Evolutionary conservation across 2,329 filamentous ascomycete genomes (phyloP).

Genomic region (Dactylellina cionopaga): DNA sequence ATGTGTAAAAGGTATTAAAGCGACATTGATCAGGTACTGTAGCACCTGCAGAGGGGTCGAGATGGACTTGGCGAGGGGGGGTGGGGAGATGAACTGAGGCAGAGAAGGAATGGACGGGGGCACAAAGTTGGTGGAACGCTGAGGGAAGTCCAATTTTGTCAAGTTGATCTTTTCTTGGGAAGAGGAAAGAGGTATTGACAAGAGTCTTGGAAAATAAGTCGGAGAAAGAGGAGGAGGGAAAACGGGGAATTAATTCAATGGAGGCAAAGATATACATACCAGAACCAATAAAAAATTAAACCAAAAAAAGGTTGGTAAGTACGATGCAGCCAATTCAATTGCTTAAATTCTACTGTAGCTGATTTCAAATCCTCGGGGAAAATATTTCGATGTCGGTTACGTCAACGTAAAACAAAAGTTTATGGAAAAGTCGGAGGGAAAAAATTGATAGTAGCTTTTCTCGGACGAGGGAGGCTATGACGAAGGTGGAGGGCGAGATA

Average conservation of each 20-base stretch:
- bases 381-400: slow-evolving; percentile 1
- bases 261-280: slow-evolving; percentile 34
- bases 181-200: slow-evolving; percentile 18
- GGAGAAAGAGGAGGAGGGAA: no score
- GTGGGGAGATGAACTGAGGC: slow-evolving; percentile 21
- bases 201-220: slow-evolving; percentile 7
- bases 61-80: slow-evolving; percentile 51
- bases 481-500: slow-evolving; percentile 41
- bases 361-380: no score
- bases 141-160: slow-evolving; percentile 7
- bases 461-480: slow-evolving; percentile 15
- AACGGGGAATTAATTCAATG: slow-evolving; percentile 18
- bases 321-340: neutral
- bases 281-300: no score
- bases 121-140: slow-evolving; percentile 49
- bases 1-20: slow-evolving; percentile 49
- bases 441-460: neutral
- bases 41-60: slow-evolving; percentile 40
- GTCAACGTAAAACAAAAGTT: slow-evolving; percentile 19
- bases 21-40: slow-evolving; percentile 37
- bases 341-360: neutral
- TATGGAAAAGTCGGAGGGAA: neutral
- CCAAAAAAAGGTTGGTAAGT: no score
- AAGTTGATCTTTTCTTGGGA: slow-evolving; percentile 12
- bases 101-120: slow-evolving; percentile 43